Evolutionary conservation across 257 asterid species (phyloP).

Genomic region (Solanum medicagineum): DNA sequence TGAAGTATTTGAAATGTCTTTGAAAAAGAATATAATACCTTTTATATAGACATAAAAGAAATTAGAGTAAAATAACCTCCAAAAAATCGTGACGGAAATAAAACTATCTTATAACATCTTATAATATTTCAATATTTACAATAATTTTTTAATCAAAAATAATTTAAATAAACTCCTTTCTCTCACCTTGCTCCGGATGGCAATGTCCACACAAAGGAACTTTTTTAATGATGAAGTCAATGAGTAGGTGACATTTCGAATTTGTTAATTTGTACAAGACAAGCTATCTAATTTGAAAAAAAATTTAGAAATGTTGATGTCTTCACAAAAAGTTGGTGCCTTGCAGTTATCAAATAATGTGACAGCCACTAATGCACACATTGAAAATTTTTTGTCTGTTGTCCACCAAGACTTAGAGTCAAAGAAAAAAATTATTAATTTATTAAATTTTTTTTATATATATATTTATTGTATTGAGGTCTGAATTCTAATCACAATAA

Average conservation of each 20-base stretch:
- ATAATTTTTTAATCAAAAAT: no score
- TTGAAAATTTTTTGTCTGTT: neutral
- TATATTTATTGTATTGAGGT: neutral
- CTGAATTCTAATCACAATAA: no score
- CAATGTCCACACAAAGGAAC: no score
- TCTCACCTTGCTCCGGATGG: no score
- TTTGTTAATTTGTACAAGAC: neutral
- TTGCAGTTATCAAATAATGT: neutral
- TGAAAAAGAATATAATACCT: no score
- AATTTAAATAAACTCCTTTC: no score
- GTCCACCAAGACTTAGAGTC: neutral
- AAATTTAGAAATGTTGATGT: neutral
- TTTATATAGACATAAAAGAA: no score
- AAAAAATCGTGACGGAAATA: no score
- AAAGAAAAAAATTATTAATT: neutral
- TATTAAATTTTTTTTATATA: neutral
- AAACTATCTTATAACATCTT: no score
- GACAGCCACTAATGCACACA: neutral
- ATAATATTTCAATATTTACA: no score
- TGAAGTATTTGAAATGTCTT: no score
- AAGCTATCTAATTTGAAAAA: neutral
- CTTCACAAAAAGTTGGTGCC: neutral
- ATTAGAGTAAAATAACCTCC: fast-evolving
- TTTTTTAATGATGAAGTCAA: neutral
- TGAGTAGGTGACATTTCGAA: neutral